A percentile compares a stretch with the other conserved stretches of the same genome.
These are phyloP conservation scores for Apiospora pterosperma DNA, from an alignment of 2,329 filamentous ascomycete genomes.

Conservation along the genomic window DNA sequence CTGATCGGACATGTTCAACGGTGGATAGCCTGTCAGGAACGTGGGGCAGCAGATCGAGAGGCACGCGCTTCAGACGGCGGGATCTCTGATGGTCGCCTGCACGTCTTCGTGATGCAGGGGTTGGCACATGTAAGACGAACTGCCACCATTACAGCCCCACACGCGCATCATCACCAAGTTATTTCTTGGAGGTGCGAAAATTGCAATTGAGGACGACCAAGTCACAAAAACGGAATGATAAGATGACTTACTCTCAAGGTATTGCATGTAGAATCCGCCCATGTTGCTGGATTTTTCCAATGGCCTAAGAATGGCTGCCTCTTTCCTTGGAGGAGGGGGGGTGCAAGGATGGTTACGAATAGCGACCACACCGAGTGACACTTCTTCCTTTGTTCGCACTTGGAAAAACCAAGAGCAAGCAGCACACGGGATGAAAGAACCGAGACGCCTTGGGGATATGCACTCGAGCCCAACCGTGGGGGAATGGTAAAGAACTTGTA, in stretches of 20 bases:
- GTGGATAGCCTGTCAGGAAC: constrained; percentile 17
- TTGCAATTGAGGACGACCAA: constrained; percentile 8
- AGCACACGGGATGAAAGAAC: constrained; percentile 28
- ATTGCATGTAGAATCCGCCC: constrained; percentile 69
- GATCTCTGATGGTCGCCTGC: constrained; percentile 25
- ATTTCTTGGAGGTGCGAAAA: constrained; percentile 15
- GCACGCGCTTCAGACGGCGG: constrained; percentile 19
- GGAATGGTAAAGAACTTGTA: constrained; percentile 33
- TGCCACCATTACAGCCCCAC: constrained; percentile 25
- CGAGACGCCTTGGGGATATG: constrained; percentile 37
- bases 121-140: constrained; percentile 32
- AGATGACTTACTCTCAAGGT: constrained; percentile 66
- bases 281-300: constrained; percentile 39
- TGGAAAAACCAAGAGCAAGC: constrained; percentile 20
- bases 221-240: constrained; percentile 15
- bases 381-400: constrained; percentile 1
- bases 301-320: constrained; percentile 9
- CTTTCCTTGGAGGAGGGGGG: not conserved
- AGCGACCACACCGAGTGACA: not conserved
- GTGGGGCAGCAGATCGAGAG: constrained; percentile 22
- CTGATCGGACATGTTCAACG: constrained; percentile 8
- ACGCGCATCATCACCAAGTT: constrained; percentile 24
- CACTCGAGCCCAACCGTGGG: constrained; percentile 52
- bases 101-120: constrained; percentile 28
- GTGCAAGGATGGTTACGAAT: not conserved